Percentiles rank a stretch among this genome's conserved stretches.
phyloP scores from a whole-genome alignment of 371 early-diverging fungal genomes.

The Encephalitozoon hellem region DNA sequence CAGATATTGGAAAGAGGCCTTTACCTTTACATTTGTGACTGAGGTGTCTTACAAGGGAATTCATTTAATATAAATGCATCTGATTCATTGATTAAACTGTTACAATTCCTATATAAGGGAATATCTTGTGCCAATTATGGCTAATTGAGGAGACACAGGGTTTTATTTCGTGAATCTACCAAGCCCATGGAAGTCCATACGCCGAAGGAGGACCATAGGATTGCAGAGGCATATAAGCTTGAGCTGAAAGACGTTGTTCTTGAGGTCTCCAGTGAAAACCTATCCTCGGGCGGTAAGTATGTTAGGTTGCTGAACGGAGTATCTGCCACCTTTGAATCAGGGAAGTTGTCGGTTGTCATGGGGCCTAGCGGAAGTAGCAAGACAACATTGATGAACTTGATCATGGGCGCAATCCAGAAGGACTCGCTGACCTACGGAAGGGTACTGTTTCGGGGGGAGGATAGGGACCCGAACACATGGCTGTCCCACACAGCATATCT shows the following conservation, averaged over 20 bases:
- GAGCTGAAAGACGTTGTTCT: neutral
- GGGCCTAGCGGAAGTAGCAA: slow-evolving; percentile 67
- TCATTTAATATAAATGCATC: neutral
- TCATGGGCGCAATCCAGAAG: slow-evolving; percentile 63
- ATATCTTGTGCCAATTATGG: neutral
- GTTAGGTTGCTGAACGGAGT: slow-evolving; percentile 20
- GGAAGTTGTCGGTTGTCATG: slow-evolving; percentile 65
- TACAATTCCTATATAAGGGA: neutral
- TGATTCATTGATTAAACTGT: neutral
- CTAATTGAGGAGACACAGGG: neutral
- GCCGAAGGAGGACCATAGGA: neutral
- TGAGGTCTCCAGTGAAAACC: slow-evolving; percentile 16
- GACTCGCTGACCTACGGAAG: slow-evolving; percentile 63
- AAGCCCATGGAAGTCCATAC: neutral
- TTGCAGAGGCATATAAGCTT: neutral
- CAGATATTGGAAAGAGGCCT: neutral
- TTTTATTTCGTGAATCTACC: neutral
- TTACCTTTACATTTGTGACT: neutral
- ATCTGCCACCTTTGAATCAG: neutral
- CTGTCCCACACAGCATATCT: slow-evolving; percentile 54
- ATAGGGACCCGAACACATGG: slow-evolving; percentile 32
- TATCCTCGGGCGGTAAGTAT: neutral
- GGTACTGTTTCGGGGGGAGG: slow-evolving; percentile 52
- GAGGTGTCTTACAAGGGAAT: neutral
- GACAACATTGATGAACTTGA: slow-evolving; percentile 57